Evolutionary conservation across 768 basidiomycete genomes (phyloP).

Genomic region (Rhodotorula kratochvilovae): DNA sequence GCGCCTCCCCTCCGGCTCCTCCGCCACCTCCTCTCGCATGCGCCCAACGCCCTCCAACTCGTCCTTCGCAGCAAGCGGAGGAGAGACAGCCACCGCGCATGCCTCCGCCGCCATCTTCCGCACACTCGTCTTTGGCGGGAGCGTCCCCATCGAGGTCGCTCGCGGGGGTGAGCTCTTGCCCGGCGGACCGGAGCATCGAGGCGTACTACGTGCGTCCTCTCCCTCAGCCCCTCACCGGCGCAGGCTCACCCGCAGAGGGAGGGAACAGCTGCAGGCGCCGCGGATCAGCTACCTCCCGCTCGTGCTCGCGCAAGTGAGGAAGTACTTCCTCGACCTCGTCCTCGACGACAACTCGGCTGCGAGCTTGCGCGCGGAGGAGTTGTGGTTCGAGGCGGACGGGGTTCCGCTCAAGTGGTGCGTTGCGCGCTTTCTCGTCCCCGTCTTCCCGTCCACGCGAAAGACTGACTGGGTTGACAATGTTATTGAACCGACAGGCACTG

Average conservation of each 20-base stretch:
- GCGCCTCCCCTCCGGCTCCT: background rate
- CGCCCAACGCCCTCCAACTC: background rate
- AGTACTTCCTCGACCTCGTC: slow-evolving; percentile 84
- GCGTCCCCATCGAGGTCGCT: slow-evolving; percentile 80
- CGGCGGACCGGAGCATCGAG: slow-evolving; percentile 81
- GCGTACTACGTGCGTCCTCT: slow-evolving; percentile 61
- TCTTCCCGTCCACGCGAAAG: background rate
- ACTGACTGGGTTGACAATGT: background rate
- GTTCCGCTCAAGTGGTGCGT: slow-evolving; percentile 75
- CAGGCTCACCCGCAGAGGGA: too few species aligned
- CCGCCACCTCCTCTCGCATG: background rate
- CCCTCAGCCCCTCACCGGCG: too few species aligned
- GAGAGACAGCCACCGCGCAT: background rate
- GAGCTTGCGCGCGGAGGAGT: slow-evolving; percentile 75
- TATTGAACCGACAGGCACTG: slow-evolving; percentile 70
- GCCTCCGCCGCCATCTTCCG: slow-evolving; percentile 61
- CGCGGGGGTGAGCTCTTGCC: slow-evolving; percentile 84
- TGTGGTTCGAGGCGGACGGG: slow-evolving; percentile 93
- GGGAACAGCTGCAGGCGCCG: slow-evolving; percentile 64
- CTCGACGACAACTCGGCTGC: slow-evolving; percentile 79
- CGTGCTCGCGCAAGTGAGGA: slow-evolving; percentile 77
- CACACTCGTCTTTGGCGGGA: slow-evolving; percentile 83
- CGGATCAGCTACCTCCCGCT: slow-evolving; percentile 90
- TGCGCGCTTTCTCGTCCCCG: background rate
- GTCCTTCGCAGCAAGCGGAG: background rate